Evolutionary conservation across 2,329 filamentous ascomycete species (phyloP), one percentile per base, ranked within the genome.

Genomic region (Ophidiomyces ophidiicola): DNA sequence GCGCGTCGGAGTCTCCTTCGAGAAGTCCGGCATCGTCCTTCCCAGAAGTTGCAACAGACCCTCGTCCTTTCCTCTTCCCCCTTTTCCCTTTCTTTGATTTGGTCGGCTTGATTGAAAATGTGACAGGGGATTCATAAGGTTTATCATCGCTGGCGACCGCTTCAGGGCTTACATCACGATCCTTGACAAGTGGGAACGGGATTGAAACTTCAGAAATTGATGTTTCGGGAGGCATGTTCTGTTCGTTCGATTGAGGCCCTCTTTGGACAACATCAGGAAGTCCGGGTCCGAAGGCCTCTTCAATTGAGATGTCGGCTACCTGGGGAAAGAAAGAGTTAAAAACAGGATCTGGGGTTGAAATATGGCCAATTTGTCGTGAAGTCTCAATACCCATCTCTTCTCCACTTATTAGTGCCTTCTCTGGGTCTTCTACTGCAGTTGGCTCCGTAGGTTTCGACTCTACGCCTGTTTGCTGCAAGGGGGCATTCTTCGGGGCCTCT

Each of bases 81-180:
- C 54, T 56, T 50, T 57, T 58, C 36, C 46, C 50, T 36, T 55
- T 56, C 51, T 57, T 55, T 15, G 34, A 19, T 23, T 43, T 44
- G 12, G 33, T 42, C n/a, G 43, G 11, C 20, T 28, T 15, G 29
- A 15, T 12, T 11, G 15, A 12, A n/a, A 31, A 32, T 4, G 29
- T 28, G 6, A 28, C 17, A 5, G 29, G 15, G 5, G 36, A 26
- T 33, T n/a, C 21, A 11, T 14, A 2, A 19, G 21, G 11, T 33
- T 25, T 35, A 24, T 18, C 21, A 19, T 3, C 11, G 14, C 11
- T 4, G 3, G 4, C 14, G 7, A 14, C 14, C 25, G 25, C 8
- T 2, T 15, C 20, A 10, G 21, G n/a, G 11, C 5, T 14, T 5
- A 15, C 30, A 10, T 18, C 12, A 7, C 12, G 14, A 17, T 3